Base-by-base conservation (phyloP, 2,329 filamentous ascomycete genomes). In the Sodiomyces alkalinus region DNA sequence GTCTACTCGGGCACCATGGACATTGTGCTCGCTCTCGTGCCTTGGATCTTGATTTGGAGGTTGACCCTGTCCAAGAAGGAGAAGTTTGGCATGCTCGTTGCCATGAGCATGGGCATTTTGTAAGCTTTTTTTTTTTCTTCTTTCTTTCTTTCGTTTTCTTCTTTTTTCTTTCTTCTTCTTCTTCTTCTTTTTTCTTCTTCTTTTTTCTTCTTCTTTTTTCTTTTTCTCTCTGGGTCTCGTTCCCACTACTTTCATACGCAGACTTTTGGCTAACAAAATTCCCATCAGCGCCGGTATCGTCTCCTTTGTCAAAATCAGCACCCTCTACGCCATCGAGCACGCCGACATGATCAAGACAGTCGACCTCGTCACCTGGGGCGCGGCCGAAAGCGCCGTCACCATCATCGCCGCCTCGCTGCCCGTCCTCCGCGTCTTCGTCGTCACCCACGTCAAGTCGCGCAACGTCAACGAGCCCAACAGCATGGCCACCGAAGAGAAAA, bases 41-140 rank as follows among this genome's bases (percentile, higher is more conserved):
- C 56, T 0, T 57, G 51, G 55, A 49, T 42, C 14, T 48, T 60
- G 7, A 49, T 60, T 23, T 53, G 50, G 53, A 42, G 41, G 1
- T 38, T 55, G 10, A 46, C 45, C 6, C 56, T 59, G 48, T 52
- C 44, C 31, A 40, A 38, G 17, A 52, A 48, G 33, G 56, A 59
- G 26, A 56, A 57, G 29, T 33, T 55, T 10, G 53, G 56, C 4
- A 53, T 55, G 1, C 37, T 49, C 7, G 35, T 54, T 2, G 55
- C 56, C 7, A 58, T 60, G 56, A 55, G 52, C 35, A 51, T 58
- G 41, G 56, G 56, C 2, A 31, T 59, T 3, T 53, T 59, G 52
- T 55, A 39, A 38, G 48, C 12, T n/a, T n/a, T n/a, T n/a, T 22
- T 13, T 11, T 12, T 14, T 8, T n/a, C 26, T 12, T 7, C 14